Base-by-base conservation (phyloP, 2,329 filamentous ascomycete genomes). In the Simplicillium aogashimaense region DNA sequence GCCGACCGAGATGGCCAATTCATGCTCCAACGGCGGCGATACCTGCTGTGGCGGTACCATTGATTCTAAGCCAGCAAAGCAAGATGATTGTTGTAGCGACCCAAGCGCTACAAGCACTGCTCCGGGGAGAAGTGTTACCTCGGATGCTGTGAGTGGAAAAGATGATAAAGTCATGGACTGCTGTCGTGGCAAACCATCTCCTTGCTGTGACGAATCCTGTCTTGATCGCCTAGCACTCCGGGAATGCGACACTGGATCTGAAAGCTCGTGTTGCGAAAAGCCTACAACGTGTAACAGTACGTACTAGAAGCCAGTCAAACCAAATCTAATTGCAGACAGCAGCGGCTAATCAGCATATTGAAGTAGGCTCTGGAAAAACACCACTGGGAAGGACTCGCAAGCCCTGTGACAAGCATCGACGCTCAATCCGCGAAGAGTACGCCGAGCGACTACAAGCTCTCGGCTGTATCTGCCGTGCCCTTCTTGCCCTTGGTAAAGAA, bases 391-490 rank as follows among this genome's bases (percentile, higher is more conserved):
- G 9, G 20, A 25, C 20, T 25, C 20, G 20, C 39, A 53, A 58
- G 35, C 49, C 63, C 25, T 72, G 68, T 47, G 45, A 43, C 18
- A 36, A 56, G 6, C 69, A 72, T 43, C 42, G 44, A 1, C 52
- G 48, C 10, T 57, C 56, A 7, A 52, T 59, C 2, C 59, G 54
- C 20, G 52, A 60, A 17, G 57, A 51, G 13, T 74, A 73, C 39
- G 59, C 56, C 1, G 57, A 59, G 3, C 66, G 49, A 12, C 61
- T 76, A 2, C 52, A 65, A 35, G 64, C 69, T 4, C 52, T 76
- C 1, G 71, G 71, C 3, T 76, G 72, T 50, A 69, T 76, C 44
- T 76, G 72, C 43, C 65, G 70, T 14, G 63, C 68, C 15, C 61
- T 76, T 13, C 44, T 75, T 20, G 65, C 70, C 8, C 57, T 73